Base-by-base conservation (phyloP, 768 basidiomycete genomes). In the Myochromella boudieri region DNA sequence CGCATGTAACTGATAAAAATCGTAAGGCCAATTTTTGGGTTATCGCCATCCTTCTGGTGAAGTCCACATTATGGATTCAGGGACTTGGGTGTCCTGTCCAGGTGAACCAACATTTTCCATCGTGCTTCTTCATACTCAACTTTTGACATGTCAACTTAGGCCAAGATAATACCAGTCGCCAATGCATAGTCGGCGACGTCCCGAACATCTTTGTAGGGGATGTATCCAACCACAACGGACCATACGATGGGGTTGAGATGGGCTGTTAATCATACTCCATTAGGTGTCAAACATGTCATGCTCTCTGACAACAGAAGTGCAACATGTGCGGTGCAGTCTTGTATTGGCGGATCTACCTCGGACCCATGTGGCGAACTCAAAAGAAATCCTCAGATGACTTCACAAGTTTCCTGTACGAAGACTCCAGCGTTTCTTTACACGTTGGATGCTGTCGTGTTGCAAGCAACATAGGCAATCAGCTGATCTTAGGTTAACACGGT, bases 181-280 rank as follows among this genome's bases (percentile, higher is more conserved):
- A 71, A 46, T 86, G 84, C 61, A 70, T 59, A 6, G 70, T 71
- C 15, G 83, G 81, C 1, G 76, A 76, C 42, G 81, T 83, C 3
- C 55, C 70, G 0, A 72, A 70, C 22, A 66, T 87, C 44, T 73
- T 80, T 18, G 64, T 63, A 6, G 68, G 79, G 1, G 46, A 68
- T 36, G 45, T 60, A 27, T 26, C 46, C 17, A 66, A 85, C 48
- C 85, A 86, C 51, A 58, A 67, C 44, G 82, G 80, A 56, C 66
- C 67, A 36, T 68, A 66, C 37, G 63, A 65, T 42, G 60, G 61
- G 17, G 57, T 66, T 12, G 44, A 12, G 12, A 65, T 64, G 63
- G 63, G 58, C 8, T 60, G 64, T 33, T 60, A 38, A n/a, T 31
- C 20, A 26, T 27, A 11, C 9, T 31, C 21, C n/a, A n/a, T n/a